Evolutionary conservation across 192 early-diverging fungal species (phyloP), one percentile per base, ranked within the genome.

Genomic region (Coemansia sp.): DNA sequence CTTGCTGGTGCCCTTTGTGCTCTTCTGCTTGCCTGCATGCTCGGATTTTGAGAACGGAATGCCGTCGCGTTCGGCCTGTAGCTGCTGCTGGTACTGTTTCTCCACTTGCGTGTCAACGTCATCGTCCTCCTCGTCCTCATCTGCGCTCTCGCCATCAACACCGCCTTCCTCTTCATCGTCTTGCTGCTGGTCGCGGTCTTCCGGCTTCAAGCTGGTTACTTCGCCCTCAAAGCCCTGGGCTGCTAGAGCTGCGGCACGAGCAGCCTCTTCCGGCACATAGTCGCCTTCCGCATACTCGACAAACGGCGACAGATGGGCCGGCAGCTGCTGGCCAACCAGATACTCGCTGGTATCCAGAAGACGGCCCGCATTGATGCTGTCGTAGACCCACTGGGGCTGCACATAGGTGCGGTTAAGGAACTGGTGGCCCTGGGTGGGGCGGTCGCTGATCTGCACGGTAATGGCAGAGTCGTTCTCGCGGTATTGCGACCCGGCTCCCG

Each of bases 331-430:
- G 13, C 94, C 96, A 19, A 88, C 82, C 41, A 84, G 81, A 60
- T 99, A 99, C 12, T 71, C 59, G 9, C 79, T 68, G 12, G 70
- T 53, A 16, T 69, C 55, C 45, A 97, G 64, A 30, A 96, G 67
- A 50, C 88, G 85, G 6, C 82, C 72, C 16, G 91, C 89, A 53
- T 99, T 99, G 53, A 96, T 81, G 61, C 84, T 87, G 69, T 99
- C 96, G 78, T 89, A 93, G 14, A 94, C 81, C 96, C 96, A 99
- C 73, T 99, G 96, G n/a, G 96, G 96, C 74, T 97, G 96, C 35
- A 97, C 79, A 59, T 94, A 96, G 10, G 79, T 79, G 63, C 94
- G 85, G 51, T 70, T 55, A 8, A 66, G 57, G 71, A 87, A 83
- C 55, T 78, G 79, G 52, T 88, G 81, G 55, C 67, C 71, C 61